Evolutionary conservation across 2,329 filamentous ascomycete genomes (phyloP), one percentile per base, ranked within the genome.

Genomic region (Trichoderma koningii): DNA sequence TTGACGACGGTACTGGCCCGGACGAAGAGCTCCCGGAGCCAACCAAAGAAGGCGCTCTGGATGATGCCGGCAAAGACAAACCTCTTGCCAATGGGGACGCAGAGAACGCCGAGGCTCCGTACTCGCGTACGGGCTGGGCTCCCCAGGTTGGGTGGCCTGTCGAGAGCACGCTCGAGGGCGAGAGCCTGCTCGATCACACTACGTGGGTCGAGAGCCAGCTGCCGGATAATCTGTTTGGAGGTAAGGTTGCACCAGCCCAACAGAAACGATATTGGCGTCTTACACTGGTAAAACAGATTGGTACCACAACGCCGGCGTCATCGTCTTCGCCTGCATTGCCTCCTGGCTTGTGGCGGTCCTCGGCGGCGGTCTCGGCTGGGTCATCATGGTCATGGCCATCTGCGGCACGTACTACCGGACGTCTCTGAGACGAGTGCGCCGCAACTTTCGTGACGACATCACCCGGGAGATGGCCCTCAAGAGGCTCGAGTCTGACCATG

Each of bases 371-470:
- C 83, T 99, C 15, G 93, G 87, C 66, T 99, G 94, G 94, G 83
- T 99, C 68, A 89, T 97, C 72, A 86, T 98, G 70, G 84, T 99
- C 75, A 97, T 98, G 91, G 91, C 92, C 26, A 81, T 87, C 69
- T 98, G 95, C 78, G 89, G 89, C 62, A 98, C 95, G 61, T 99
- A 98, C 81, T 99, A 99, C 78, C 87, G 95, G 68, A 99, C 95
- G 34, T 99, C 95, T 2, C 85, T 97, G 69, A 92, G 94, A 69
- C 89, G 95, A 68, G 93, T 98, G 66, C 89, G 95, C 71, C 89
- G 95, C 70, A 99, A 99, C 77, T 97, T 97, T 77, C 89, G 94
- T 66, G 95, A 99, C 78, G 95, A 99, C 74, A 86, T 99, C 70
- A 89, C 89, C 66, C 89, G 95, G 62, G 93, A 97, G 76, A 84